A percentile compares a stretch with the other conserved stretches of the same genome.
Conservation (phyloP, 768 basidiomycete genomes). For the Strobilomyces echinocephalus region DNA sequence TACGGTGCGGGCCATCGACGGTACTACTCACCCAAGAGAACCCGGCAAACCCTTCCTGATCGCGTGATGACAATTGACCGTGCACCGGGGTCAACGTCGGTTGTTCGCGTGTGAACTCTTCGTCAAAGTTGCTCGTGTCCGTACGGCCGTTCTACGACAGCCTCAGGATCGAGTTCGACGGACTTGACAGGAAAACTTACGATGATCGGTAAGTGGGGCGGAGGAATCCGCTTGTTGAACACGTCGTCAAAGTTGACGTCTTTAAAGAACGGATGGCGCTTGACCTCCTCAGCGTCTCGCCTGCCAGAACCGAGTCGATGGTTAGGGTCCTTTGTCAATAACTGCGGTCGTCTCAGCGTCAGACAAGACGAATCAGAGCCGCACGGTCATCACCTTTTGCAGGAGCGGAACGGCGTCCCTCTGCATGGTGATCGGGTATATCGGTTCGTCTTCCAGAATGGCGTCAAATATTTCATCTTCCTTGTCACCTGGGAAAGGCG, state of each 20-base stretch:
- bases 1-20: neutral
- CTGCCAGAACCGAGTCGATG: conserved; percentile 90
- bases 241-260: conserved; percentile 97
- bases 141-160: conserved; percentile 66
- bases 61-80: conserved; percentile 80
- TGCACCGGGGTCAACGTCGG: conserved; percentile 98
- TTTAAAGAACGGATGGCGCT: conserved; percentile 96
- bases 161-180: conserved; percentile 4
- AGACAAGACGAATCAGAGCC: neutral
- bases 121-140: conserved; percentile 91
- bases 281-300: conserved; percentile 95
- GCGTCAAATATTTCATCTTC: conserved; percentile 99
- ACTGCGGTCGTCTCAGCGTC: conserved; percentile 40
- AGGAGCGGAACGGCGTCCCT: conserved; percentile 93
- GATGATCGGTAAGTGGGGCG: conserved; percentile 95
- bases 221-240: conserved; percentile 91
- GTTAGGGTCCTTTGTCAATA: conserved; percentile 85
- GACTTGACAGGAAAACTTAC: conserved; percentile 43
- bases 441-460: conserved; percentile 94
- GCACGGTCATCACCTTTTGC: conserved; percentile 63
- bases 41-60: conserved; percentile 96
- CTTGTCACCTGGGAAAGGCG: conserved; percentile 98
- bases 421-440: conserved; percentile 99
- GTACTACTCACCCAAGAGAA: conserved; percentile 78
- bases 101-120: conserved; percentile 95